These are phyloP conservation scores for Pseudonectria buxi DNA, from an alignment of 2,329 filamentous ascomycete genomes.

Conservation along the genomic window DNA sequence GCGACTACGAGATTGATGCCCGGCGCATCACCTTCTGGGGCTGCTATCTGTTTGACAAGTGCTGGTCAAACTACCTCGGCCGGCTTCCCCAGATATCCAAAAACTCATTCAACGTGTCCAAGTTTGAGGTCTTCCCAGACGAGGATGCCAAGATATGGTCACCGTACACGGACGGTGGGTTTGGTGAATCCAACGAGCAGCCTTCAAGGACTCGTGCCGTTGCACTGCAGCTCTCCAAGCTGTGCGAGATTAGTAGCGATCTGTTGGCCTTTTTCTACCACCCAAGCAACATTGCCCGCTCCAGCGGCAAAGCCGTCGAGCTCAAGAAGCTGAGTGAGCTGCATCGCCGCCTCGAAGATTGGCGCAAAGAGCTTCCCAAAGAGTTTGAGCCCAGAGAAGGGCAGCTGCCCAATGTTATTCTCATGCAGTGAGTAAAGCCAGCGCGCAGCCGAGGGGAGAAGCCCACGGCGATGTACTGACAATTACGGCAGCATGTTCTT, in stretches of 20 bases:
- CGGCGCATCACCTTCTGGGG: slow-evolving; percentile 94
- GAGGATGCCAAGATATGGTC: slow-evolving; percentile 85
- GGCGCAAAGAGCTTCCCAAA: slow-evolving; percentile 74
- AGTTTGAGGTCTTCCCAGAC: slow-evolving; percentile 81
- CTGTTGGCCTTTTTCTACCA: slow-evolving; percentile 88
- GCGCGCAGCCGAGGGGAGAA: not conserved
- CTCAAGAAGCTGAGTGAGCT: slow-evolving; percentile 89
- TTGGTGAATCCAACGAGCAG: slow-evolving; percentile 65
- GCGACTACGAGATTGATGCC: slow-evolving; percentile 81
- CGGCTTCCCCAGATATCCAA: slow-evolving; percentile 80
- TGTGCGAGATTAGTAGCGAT: slow-evolving; percentile 93
- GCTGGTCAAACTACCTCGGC: slow-evolving; percentile 95
- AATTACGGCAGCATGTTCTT: slow-evolving; percentile 76
- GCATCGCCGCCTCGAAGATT: slow-evolving; percentile 82
- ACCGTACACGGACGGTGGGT: slow-evolving; percentile 79
- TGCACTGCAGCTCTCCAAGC: slow-evolving; percentile 69
- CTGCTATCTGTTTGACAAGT: slow-evolving; percentile 97
- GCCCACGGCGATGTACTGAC: too few relatives aligned
- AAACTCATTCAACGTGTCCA: slow-evolving; percentile 74
- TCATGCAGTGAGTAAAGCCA: slow-evolving; percentile 66
- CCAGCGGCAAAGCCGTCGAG: slow-evolving; percentile 71
- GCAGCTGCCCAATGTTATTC: slow-evolving; percentile 72
- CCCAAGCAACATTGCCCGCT: slow-evolving; percentile 57
- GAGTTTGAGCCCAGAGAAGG: slow-evolving; percentile 89
- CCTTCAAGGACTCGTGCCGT: slow-evolving; percentile 77